These are phyloP conservation scores for Sclerospora graminicola DNA, from an alignment of 352 stramenopile species.

Conservation along the genomic window DNA sequence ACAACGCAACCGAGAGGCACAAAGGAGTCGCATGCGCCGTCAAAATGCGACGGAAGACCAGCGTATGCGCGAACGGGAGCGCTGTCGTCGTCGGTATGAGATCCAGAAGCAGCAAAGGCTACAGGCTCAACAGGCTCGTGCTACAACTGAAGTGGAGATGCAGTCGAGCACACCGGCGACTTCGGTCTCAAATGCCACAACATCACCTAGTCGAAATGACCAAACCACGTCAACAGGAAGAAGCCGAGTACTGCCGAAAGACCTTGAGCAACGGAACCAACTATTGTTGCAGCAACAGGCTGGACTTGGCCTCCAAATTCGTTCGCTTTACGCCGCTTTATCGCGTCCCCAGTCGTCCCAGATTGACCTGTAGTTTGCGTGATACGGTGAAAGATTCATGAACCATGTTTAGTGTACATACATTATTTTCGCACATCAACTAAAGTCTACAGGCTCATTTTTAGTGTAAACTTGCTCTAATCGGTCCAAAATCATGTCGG, in stretches of 20 bases:
- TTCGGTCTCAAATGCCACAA: constrained; percentile 1
- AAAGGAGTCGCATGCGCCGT: constrained; percentile 40
- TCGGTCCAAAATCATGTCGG: constrained; percentile 22
- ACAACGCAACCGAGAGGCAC: constrained; percentile 47
- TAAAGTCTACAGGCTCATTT: background rate
- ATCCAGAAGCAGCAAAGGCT: constrained; percentile 33
- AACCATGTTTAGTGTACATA: too few relatives aligned
- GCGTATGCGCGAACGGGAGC: constrained; percentile 45
- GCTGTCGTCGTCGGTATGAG: constrained; percentile 57
- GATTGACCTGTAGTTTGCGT: background rate
- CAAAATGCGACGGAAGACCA: constrained; percentile 58
- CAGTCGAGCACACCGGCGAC: background rate
- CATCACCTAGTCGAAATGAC: constrained; percentile 3
- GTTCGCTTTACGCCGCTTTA: constrained; percentile 26
- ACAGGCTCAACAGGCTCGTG: constrained; percentile 3
- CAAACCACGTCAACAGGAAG: constrained; percentile 4
- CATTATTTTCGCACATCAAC: too few relatives aligned
- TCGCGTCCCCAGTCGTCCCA: background rate
- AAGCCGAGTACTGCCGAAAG: constrained; percentile 4
- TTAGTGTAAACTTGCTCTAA: constrained; percentile 22
- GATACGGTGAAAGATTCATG: background rate
- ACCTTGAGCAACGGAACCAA: constrained; percentile 15
- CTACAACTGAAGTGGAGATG: constrained; percentile 1
- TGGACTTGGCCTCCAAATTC: constrained; percentile 12
- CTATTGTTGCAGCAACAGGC: constrained; percentile 17